Evolutionary conservation across 305 asterid species (phyloP).

Genomic region (Fraxinus platypoda): DNA sequence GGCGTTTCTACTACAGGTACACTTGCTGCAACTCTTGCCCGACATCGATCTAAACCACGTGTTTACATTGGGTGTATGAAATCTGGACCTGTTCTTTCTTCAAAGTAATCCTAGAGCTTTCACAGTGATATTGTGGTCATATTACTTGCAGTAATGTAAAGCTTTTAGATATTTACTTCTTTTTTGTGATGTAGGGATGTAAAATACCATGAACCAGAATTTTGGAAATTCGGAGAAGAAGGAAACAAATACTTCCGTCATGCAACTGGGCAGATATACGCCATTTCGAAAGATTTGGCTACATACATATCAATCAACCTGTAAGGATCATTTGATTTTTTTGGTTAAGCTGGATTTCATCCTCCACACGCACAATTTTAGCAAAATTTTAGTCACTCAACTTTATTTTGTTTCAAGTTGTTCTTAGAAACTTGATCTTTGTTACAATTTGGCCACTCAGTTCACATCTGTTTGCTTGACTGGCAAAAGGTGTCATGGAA

Average conservation of each 20-base stretch:
- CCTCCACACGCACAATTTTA: not conserved
- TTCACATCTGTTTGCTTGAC: not conserved
- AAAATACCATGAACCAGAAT: constrained; percentile 53
- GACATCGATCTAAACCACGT: constrained; percentile 47
- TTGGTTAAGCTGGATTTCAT: not conserved
- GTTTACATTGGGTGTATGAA: constrained; percentile 52
- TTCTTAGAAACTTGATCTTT: not conserved
- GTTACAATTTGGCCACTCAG: not conserved
- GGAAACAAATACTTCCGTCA: constrained; percentile 51
- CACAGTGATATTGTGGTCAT: not conserved
- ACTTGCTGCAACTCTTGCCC: constrained; percentile 52
- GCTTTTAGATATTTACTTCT: not conserved
- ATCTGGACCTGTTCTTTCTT: constrained; percentile 51
- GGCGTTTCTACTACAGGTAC: constrained; percentile 27
- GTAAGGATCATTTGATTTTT: constrained; percentile 25
- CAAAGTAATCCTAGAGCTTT: constrained; percentile 32
- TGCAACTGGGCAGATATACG: constrained; percentile 55
- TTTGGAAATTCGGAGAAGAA: constrained; percentile 53
- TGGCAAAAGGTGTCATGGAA: not conserved
- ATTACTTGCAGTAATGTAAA: not conserved
- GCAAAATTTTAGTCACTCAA: not conserved
- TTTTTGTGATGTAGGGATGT: constrained; percentile 32
- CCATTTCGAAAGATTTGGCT: constrained; percentile 50
- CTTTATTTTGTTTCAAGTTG: not conserved
- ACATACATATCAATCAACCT: constrained; percentile 49